These are phyloP conservation scores for Sungouiozyma intestinalis DNA, from an alignment of 805 yeast species.

Conservation along the genomic window DNA sequence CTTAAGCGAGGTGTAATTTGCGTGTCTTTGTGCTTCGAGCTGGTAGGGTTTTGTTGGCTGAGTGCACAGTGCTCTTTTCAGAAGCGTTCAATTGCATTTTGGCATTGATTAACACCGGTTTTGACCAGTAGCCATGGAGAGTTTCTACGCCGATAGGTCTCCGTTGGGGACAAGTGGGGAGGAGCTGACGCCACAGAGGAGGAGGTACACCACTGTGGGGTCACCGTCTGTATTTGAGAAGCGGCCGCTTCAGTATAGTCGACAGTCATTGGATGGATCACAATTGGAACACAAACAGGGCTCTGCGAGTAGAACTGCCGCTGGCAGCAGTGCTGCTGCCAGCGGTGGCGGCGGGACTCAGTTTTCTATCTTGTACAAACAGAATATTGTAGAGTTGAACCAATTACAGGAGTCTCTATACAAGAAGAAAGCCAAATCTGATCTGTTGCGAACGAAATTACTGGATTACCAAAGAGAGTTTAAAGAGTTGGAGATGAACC, in stretches of 20 bases:
- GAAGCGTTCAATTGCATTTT: too few relatives aligned
- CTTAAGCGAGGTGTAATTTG: too few relatives aligned
- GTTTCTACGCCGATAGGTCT: too few relatives aligned
- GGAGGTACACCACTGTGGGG: background rate
- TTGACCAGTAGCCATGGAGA: too few relatives aligned
- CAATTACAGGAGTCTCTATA: slow-evolving; percentile 20
- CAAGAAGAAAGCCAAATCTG: slow-evolving; percentile 18
- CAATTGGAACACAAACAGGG: background rate
- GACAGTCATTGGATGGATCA: background rate
- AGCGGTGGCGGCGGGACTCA: slow-evolving; percentile 5
- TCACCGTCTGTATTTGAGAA: background rate
- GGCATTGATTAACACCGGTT: too few relatives aligned
- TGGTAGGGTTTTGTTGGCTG: too few relatives aligned
- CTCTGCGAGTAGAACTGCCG: background rate
- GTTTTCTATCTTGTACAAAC: slow-evolving; percentile 24
- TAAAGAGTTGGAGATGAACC: slow-evolving; percentile 16
- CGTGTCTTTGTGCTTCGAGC: too few relatives aligned
- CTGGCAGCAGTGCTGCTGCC: background rate
- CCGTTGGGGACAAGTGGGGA: background rate
- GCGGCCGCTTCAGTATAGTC: background rate
- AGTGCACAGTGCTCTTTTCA: too few relatives aligned
- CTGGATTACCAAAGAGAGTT: slow-evolving; percentile 12
- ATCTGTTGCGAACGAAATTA: slow-evolving; percentile 18
- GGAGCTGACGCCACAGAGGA: background rate
- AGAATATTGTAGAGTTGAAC: slow-evolving; percentile 23